These are phyloP conservation scores for Neophaeococcomyces mojaviensis DNA, from an alignment of 2,329 filamentous ascomycete species.

Conservation along the genomic window DNA sequence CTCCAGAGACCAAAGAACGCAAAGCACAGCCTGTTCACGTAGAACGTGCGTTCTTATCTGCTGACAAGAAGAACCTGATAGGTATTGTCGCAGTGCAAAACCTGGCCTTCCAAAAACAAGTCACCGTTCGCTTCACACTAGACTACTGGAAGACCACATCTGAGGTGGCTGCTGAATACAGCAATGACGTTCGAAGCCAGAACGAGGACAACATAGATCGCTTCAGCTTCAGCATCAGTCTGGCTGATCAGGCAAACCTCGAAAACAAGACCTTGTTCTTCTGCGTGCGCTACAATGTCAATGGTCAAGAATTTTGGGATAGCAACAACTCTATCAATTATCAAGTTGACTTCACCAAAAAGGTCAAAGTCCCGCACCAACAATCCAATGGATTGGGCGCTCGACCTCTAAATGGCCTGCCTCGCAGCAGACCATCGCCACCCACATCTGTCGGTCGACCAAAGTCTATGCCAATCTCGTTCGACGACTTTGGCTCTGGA, in stretches of 20 bases:
- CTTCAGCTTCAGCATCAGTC: constrained; percentile 89
- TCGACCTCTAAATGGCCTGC: constrained; percentile 49
- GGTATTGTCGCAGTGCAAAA: constrained; percentile 82
- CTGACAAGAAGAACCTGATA: constrained; percentile 77
- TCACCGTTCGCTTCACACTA: constrained; percentile 88
- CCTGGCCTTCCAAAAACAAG: constrained; percentile 77
- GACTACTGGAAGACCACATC: constrained; percentile 99
- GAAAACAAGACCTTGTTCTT: constrained; percentile 89
- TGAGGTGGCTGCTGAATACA: constrained; percentile 83
- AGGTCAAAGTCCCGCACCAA: constrained; percentile 42
- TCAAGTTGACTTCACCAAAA: constrained; percentile 87
- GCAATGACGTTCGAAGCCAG: constrained; percentile 59
- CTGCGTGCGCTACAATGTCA: constrained; percentile 80
- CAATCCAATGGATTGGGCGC: constrained; percentile 44
- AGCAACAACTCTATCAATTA: constrained; percentile 85
- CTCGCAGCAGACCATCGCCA: constrained; percentile 58
- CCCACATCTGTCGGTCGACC: constrained; percentile 47
- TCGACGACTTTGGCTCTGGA: constrained; percentile 65
- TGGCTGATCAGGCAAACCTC: constrained; percentile 83
- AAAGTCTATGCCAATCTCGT: constrained; percentile 46
- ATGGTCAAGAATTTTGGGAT: constrained; percentile 86
- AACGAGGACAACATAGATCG: constrained; percentile 69
- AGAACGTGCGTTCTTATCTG: constrained; percentile 78
- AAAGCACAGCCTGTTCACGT: constrained; percentile 61
- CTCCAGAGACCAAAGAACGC: constrained; percentile 55